Conservation (phyloP, 345 rosid genomes). For the Salix udensis region DNA sequence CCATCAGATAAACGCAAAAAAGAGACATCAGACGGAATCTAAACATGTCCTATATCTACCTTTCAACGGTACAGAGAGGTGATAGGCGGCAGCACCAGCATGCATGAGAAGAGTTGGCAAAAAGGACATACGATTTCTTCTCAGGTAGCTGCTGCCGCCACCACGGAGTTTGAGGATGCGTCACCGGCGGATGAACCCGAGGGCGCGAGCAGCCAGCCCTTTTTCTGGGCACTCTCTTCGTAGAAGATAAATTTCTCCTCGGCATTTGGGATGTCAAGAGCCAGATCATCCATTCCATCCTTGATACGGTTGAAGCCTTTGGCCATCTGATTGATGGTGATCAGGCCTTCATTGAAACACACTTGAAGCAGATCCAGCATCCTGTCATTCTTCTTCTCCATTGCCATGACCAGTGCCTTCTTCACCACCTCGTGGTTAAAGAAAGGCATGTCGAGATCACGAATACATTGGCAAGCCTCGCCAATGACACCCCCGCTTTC, state of each 20-base stretch:
- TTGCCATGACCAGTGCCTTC: conserved; percentile 98
- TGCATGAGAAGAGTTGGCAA: conserved; percentile 20
- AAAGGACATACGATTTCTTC: conserved; percentile 11
- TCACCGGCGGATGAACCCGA: conserved; percentile 39
- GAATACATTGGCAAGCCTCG: conserved; percentile 98
- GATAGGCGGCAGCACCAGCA: conserved; percentile 25
- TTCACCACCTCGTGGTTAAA: conserved; percentile 98
- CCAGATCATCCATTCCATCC: conserved; percentile 91
- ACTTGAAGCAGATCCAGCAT: conserved; percentile 80
- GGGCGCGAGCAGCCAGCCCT: conserved; percentile 72
- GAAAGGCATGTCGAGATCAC: conserved; percentile 96
- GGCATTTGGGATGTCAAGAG: conserved; percentile 92
- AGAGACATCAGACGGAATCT: conserved; percentile 35
- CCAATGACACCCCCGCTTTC: conserved; percentile 81
- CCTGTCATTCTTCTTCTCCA: conserved; percentile 97
- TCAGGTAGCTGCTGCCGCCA: conserved; percentile 33
- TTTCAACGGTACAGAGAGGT: conserved; percentile 13
- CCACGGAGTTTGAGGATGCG: conserved; percentile 12
- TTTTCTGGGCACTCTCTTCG: conserved; percentile 57
- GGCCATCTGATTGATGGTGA: conserved; percentile 87
- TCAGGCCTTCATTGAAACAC: conserved; percentile 82
- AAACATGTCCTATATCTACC: conserved; percentile 26
- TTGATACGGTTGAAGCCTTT: conserved; percentile 82
- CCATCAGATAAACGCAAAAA: conserved; percentile 27
- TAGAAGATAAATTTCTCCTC: conserved; percentile 72